Evolutionary conservation across 306 rosid genomes (phyloP).

Genomic region (Inga laurina): DNA sequence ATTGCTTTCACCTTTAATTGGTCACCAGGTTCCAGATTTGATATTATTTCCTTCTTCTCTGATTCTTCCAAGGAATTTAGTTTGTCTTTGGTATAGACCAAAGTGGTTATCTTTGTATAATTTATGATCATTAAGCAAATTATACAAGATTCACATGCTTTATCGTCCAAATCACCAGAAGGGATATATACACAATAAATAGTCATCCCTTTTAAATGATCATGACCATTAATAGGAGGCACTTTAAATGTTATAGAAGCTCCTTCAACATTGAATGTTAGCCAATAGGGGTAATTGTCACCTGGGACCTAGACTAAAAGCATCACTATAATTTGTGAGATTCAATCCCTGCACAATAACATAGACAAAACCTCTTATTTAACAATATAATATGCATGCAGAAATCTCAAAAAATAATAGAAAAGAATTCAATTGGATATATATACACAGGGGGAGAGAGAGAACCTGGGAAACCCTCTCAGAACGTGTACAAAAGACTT

Average conservation of each 20-base stretch:
- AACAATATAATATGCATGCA: background rate
- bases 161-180: background rate
- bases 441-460: background rate
- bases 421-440: background rate
- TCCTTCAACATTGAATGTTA: background rate
- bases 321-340: background rate
- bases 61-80: background rate
- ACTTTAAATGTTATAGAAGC: background rate
- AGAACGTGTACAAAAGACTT: background rate
- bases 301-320: background rate
- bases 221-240: background rate
- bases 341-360: background rate
- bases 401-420: background rate
- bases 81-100: background rate
- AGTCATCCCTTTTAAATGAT: background rate
- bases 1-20: background rate
- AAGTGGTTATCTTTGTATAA: background rate
- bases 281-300: background rate
- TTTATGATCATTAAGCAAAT: background rate
- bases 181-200: background rate
- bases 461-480: background rate
- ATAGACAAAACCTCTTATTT: background rate
- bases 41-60: background rate
- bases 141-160: background rate
- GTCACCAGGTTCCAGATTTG: background rate